phyloP scores from a whole-genome alignment of 2,329 filamentous ascomycete species.

The Tetracladium maxilliforme region DNA sequence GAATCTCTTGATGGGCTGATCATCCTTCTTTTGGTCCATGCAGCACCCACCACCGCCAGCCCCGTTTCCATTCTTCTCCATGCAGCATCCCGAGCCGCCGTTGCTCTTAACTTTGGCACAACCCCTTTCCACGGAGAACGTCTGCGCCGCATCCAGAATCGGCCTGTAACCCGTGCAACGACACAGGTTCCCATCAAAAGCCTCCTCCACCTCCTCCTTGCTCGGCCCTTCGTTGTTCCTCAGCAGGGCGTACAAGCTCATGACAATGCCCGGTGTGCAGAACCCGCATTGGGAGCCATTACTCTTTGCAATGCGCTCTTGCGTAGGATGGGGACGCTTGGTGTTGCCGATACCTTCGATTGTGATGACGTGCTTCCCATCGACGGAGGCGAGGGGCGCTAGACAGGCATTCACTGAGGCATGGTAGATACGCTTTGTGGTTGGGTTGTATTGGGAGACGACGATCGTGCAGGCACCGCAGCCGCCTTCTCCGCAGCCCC shows the following conservation, averaged over 20 bases:
- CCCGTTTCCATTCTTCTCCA: conserved; percentile 42
- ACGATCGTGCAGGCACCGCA: conserved; percentile 96
- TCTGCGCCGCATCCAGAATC: conserved; percentile 86
- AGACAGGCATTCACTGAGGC: conserved; percentile 94
- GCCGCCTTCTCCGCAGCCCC: conserved; percentile 91
- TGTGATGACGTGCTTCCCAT: conserved; percentile 96
- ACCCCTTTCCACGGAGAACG: conserved; percentile 45
- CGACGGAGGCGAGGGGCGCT: conserved; percentile 80
- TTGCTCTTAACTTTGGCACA: conserved; percentile 34
- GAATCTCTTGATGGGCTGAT: conserved; percentile 49
- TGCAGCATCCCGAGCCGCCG: conserved; percentile 51
- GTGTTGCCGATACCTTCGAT: conserved; percentile 90
- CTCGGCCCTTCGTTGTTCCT: conserved; percentile 69
- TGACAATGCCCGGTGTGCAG: conserved; percentile 94
- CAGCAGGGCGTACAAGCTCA: conserved; percentile 88
- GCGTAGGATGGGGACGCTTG: conserved; percentile 73
- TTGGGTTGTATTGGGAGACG: conserved; percentile 84
- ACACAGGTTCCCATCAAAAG: conserved; percentile 92
- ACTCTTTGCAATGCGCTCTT: conserved; percentile 79
- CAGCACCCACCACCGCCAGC: conserved; percentile 47
- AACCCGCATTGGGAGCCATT: conserved; percentile 91
- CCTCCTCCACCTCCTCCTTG: conserved; percentile 80
- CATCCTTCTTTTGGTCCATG: conserved; percentile 41
- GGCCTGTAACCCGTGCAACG: conserved; percentile 91
- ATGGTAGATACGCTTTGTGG: conserved; percentile 86